Base-by-base conservation (phyloP, 768 basidiomycete genomes). In the Exidia glandulosa region DNA sequence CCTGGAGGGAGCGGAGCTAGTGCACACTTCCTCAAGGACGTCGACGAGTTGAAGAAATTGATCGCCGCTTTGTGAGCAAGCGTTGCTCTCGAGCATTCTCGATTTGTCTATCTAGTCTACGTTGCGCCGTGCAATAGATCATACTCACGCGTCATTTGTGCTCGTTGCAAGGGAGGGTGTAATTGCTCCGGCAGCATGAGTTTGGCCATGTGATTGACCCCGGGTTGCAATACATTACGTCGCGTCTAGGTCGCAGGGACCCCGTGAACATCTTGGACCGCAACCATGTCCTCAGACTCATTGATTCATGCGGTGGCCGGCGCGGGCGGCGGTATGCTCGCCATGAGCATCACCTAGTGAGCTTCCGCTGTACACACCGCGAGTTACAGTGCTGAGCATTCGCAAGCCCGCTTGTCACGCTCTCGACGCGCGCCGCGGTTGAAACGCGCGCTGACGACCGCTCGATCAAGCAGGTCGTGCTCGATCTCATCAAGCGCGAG, bases 351-450 rank as follows among this genome's bases (percentile, higher is more conserved):
- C 34, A 93, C 89, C 58, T 91, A 91, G 93, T 88, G 64, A 72
- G 86, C 70, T n/a, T n/a, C n/a, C n/a, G 12, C 12, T 19, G 19
- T 45, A 19, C 9, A 14, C 59, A 57, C 60, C 61, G 37, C 63
- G 37, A 9, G 31, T 1, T 56, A 37, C 29, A 41, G 34, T 34
- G 60, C 47, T 45, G 37, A 64, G 25, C 41, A 36, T 54, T 27
- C 57, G 59, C 48, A 60, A 96, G 93, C 68, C 96, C 96, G 6
- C 79, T 99, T 34, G 85, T 96, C 61, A 88, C 93, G 70, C 74
- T 98, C 45, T 94, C 91, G 7, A 98, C 95, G 1, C 82, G 94
- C 56, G 91, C 93, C 2, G 95, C 94, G 6, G 91, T 98, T 3
- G 87, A 91, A 64, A 86, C 87, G 0, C 90, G 86, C 75, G 85